Conservation (phyloP, 2,329 filamentous ascomycete species). For the Stagonosporopsis rhizophila region DNA sequence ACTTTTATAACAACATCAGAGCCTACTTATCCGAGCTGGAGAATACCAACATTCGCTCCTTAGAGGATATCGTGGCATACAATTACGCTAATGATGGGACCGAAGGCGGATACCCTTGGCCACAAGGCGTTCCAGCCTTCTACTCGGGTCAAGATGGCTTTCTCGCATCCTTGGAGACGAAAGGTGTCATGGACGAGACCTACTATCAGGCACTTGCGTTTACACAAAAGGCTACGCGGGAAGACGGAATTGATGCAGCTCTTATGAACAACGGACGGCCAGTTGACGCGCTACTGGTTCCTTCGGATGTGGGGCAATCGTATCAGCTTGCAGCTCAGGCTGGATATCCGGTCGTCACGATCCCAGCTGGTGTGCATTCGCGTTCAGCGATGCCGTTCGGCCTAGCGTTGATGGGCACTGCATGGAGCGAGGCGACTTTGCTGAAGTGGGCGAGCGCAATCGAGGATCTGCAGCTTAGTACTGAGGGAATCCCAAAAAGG, state of each 20-base stretch:
- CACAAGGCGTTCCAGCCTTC: conserved; percentile 57
- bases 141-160: conserved; percentile 75
- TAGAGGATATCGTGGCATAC: conserved; percentile 45
- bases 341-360: conserved; percentile 74
- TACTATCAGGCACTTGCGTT: conserved; percentile 73
- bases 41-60: conserved; percentile 51
- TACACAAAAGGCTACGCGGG: conserved; percentile 63
- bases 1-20: conserved; percentile 72
- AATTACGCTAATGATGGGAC: conserved; percentile 65
- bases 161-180: conserved; percentile 66
- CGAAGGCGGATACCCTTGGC: conserved; percentile 69
- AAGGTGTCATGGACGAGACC: conserved; percentile 67
- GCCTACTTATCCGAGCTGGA: conserved; percentile 67
- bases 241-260: conserved; percentile 74
- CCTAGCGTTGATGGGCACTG: conserved; percentile 61
- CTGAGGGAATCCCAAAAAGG: conserved; percentile 26
- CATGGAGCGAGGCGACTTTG: conserved; percentile 65
- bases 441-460: conserved; percentile 65
- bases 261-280: conserved; percentile 55
- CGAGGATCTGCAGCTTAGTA: conserved; percentile 48
- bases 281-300: conserved; percentile 71
- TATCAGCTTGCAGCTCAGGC: conserved; percentile 77
- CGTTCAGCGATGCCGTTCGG: conserved; percentile 56
- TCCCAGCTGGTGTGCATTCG: conserved; percentile 67
- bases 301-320: conserved; percentile 71